These are phyloP conservation scores for Salix brachista DNA, from an alignment of 345 rosid genomes.

Conservation along the genomic window DNA sequence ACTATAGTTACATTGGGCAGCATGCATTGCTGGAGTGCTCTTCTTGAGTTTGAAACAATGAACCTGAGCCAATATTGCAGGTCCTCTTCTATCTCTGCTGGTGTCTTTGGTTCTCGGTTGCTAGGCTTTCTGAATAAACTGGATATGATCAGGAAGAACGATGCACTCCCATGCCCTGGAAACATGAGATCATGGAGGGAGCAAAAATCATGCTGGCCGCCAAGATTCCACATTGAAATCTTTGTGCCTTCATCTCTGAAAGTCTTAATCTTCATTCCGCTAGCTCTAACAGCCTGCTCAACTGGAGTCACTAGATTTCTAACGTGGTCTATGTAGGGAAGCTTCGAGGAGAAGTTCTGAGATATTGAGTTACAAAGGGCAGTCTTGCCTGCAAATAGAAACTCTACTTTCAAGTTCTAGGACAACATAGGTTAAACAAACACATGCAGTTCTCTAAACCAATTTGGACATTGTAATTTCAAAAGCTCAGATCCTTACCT, in stretches of 20 bases:
- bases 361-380: conserved; percentile 71
- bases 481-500: conserved; percentile 32
- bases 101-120: conserved; percentile 74
- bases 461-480: neutral
- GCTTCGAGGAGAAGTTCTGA: conserved; percentile 63
- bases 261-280: conserved; percentile 80
- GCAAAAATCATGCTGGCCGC: conserved; percentile 80
- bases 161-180: conserved; percentile 78
- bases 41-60: conserved; percentile 75
- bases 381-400: conserved; percentile 54
- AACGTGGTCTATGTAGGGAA: conserved; percentile 74
- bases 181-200: conserved; percentile 95
- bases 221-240: conserved; percentile 86
- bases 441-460: conserved; percentile 1
- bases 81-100: conserved; percentile 79
- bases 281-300: conserved; percentile 78
- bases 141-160: conserved; percentile 65
- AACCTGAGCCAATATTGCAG: conserved; percentile 89
- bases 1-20: conserved; percentile 74
- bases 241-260: conserved; percentile 78
- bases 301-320: conserved; percentile 75
- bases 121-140: conserved; percentile 79
- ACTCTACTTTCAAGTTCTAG: neutral
- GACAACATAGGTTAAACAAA: neutral
- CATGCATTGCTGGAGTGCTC: conserved; percentile 69